These are phyloP conservation scores for Russula foetens DNA, from an alignment of 768 basidiomycete genomes.

Conservation along the genomic window DNA sequence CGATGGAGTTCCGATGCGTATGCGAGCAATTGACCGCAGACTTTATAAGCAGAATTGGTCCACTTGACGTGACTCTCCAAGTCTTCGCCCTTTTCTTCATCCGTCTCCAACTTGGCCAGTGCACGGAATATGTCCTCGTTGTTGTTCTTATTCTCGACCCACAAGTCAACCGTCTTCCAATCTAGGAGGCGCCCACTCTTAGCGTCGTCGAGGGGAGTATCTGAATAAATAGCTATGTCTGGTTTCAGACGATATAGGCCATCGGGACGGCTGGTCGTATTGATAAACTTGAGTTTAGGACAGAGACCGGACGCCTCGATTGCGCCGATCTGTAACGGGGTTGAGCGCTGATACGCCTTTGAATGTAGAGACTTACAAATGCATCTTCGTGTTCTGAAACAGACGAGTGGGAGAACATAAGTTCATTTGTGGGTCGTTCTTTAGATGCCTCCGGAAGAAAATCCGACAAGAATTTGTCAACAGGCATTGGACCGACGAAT, in stretches of 20 bases:
- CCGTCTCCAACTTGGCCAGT: too few relatives aligned
- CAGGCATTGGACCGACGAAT: constrained; percentile 4
- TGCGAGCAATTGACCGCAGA: neutral
- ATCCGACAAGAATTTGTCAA: neutral
- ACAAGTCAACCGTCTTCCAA: constrained; percentile 4
- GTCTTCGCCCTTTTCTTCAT: too few relatives aligned
- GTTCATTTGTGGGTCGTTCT: neutral
- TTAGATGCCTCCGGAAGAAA: neutral
- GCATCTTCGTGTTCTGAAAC: neutral
- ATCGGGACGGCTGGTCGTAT: neutral
- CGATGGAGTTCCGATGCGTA: too few relatives aligned
- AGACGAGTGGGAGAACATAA: neutral
- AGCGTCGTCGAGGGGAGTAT: neutral
- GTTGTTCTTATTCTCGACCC: neutral
- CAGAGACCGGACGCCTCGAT: neutral
- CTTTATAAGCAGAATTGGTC: neutral
- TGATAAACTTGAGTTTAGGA: neutral
- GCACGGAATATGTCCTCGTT: neutral
- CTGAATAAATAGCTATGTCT: neutral
- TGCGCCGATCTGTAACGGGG: neutral
- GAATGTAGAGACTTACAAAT: neutral
- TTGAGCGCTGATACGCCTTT: neutral
- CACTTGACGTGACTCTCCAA: too few relatives aligned
- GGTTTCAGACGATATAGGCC: neutral
- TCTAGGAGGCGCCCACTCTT: neutral